Percentiles rank a stretch among this genome's conserved stretches.
Conservation (phyloP, 108 stramenopile genomes). For the Discostella stelligeroides region DNA sequence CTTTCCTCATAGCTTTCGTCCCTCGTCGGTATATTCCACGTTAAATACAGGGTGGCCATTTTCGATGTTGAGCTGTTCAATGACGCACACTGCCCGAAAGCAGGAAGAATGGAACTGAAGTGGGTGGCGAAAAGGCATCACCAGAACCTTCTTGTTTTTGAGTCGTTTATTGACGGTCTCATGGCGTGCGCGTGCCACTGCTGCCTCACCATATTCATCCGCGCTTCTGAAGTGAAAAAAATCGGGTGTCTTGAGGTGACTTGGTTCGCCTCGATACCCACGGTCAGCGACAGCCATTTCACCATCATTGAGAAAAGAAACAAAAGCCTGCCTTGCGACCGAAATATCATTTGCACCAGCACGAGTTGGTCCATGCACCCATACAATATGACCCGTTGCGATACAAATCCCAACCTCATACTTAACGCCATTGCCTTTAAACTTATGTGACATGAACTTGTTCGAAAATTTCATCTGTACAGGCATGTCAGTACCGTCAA, state of each 20-base stretch:
- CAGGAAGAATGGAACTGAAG: not conserved
- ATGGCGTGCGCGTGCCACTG: not conserved
- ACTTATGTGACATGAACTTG: no score
- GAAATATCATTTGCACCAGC: constrained; percentile 21
- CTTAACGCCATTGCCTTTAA: constrained; percentile 17
- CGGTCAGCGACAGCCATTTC: constrained; percentile 23
- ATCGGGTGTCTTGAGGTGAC: constrained; percentile 11
- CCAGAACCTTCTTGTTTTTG: constrained; percentile 2
- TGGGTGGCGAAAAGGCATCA: constrained; percentile 2
- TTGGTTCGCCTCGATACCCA: constrained; percentile 13
- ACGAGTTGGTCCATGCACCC: constrained; percentile 30
- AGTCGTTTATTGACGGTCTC: constrained; percentile 7
- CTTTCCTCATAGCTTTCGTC: no score
- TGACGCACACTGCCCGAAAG: no score
- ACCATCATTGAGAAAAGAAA: constrained; percentile 10
- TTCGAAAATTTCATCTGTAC: constrained; percentile 19
- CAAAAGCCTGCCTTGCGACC: constrained; percentile 6
- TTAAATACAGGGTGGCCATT: not conserved
- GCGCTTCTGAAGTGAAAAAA: not conserved
- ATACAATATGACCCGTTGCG: constrained; percentile 25
- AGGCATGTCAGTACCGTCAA: no score
- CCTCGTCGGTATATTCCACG: constrained; percentile 1
- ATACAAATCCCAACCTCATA: constrained; percentile 41
- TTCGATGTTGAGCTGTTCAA: no score
- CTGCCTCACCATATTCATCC: not conserved